Percentiles rank a stretch among this genome's conserved stretches.
phyloP scores from a whole-genome alignment of 2,329 filamentous ascomycete genomes.

The Ceratocystis variospora region DNA sequence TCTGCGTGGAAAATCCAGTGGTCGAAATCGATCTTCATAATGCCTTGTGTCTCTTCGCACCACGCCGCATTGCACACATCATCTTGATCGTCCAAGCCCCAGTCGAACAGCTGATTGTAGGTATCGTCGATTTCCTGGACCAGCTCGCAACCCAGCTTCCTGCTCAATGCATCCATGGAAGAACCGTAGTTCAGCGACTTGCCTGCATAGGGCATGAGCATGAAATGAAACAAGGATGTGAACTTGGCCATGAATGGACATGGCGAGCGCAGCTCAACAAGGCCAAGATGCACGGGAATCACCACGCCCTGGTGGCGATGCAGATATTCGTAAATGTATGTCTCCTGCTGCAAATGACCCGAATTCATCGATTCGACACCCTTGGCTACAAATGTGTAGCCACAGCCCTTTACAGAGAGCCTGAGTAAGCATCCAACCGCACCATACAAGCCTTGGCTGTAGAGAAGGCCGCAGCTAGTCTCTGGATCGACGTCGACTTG shows the following conservation, averaged over 20 bases:
- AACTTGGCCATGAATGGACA: neutral
- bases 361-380: neutral
- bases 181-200: neutral
- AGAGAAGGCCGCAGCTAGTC: neutral
- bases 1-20: too few relatives aligned
- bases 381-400: neutral
- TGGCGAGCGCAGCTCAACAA: neutral
- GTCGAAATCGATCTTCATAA: neutral
- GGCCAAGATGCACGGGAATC: neutral
- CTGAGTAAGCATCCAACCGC: neutral
- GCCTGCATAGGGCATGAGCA: slow-evolving; percentile 25
- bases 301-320: neutral
- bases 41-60: neutral
- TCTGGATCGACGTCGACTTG: neutral
- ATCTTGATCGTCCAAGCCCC: neutral
- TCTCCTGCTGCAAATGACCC: neutral
- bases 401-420: neutral
- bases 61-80: neutral
- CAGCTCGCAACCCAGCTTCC: neutral
- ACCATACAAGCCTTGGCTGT: neutral
- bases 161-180: neutral
- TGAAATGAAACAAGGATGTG: neutral
- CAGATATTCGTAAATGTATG: neutral
- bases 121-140: neutral
- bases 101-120: neutral